Evolutionary conservation across 164 flowering plant genomes (phyloP).

Genomic region (Aristolochia californica): DNA sequence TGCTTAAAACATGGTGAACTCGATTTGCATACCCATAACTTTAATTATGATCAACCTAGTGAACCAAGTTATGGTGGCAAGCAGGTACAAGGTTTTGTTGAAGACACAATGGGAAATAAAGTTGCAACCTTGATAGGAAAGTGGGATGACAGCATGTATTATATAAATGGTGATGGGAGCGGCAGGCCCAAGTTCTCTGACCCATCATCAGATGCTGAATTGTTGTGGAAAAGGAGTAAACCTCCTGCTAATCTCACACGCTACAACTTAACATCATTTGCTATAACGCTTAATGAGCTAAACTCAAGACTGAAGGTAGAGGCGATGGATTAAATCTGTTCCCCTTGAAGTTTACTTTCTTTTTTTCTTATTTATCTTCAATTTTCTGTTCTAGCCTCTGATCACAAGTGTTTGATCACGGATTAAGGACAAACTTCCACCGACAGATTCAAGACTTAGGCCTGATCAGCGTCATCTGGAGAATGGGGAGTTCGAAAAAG

Average conservation of each 20-base stretch:
- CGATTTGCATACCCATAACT: too few species aligned
- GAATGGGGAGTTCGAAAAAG: slow-evolving; percentile 87
- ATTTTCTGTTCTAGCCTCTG: slow-evolving; percentile 42
- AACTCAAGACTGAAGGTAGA: slow-evolving; percentile 78
- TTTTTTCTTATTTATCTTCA: slow-evolving; percentile 20
- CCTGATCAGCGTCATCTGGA: slow-evolving; percentile 93
- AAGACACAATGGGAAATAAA: slow-evolving; percentile 51
- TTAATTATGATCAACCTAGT: not conserved
- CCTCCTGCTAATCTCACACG: slow-evolving; percentile 62
- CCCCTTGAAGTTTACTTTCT: slow-evolving; percentile 3
- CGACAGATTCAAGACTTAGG: slow-evolving; percentile 89
- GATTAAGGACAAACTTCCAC: slow-evolving; percentile 93
- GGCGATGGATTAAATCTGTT: slow-evolving; percentile 15
- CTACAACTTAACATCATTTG: slow-evolving; percentile 82
- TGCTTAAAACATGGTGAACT: too few species aligned
- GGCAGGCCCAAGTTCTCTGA: slow-evolving; percentile 32
- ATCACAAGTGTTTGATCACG: slow-evolving; percentile 49
- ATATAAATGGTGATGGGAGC: slow-evolving; percentile 33
- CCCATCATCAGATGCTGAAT: slow-evolving; percentile 29
- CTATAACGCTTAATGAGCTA: slow-evolving; percentile 79
- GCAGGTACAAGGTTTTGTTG: slow-evolving; percentile 79
- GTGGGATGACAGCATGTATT: slow-evolving; percentile 88
- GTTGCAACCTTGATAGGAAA: slow-evolving; percentile 69
- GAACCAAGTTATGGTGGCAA: not conserved
- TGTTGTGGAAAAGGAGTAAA: slow-evolving; percentile 64